Conservation (phyloP, 805 yeast genomes). For the Starmerella vitae region DNA sequence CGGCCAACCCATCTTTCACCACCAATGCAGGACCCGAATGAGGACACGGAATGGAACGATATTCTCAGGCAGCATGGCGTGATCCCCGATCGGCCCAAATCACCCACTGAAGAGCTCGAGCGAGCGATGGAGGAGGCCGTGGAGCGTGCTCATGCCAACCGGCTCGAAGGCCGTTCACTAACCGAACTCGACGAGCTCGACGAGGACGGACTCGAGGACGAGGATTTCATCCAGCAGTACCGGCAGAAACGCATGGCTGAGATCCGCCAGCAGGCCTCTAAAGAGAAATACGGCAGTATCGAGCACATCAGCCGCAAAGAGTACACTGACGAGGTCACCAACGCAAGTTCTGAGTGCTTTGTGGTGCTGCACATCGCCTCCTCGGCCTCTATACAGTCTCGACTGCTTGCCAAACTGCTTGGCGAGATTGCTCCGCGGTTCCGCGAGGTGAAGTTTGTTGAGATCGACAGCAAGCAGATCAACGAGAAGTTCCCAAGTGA, state of each 20-base stretch:
- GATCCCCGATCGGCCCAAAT: constrained; percentile 81
- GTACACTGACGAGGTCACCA: constrained; percentile 71
- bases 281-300: constrained; percentile 58
- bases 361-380: constrained; percentile 71
- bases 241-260: constrained; percentile 68
- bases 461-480: constrained; percentile 81
- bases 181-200: constrained; percentile 79
- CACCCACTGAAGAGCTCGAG: constrained; percentile 76
- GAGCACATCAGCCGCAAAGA: constrained; percentile 75
- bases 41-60: constrained; percentile 99
- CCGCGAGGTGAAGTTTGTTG: constrained; percentile 77
- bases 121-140: constrained; percentile 78
- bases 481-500: constrained; percentile 82
- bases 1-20: too few species aligned
- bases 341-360: constrained; percentile 45
- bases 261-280: constrained; percentile 43
- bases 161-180: constrained; percentile 62
- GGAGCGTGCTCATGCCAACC: constrained; percentile 61
- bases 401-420: constrained; percentile 52
- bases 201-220: constrained; percentile 85
- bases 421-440: constrained; percentile 48
- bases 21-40: constrained; percentile 55
- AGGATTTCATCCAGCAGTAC: constrained; percentile 55
- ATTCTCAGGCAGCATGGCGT: constrained; percentile 79
- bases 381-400: constrained; percentile 49